Base-by-base conservation (phyloP, 2,329 filamentous ascomycete species). In the Clonostachys rosea region DNA sequence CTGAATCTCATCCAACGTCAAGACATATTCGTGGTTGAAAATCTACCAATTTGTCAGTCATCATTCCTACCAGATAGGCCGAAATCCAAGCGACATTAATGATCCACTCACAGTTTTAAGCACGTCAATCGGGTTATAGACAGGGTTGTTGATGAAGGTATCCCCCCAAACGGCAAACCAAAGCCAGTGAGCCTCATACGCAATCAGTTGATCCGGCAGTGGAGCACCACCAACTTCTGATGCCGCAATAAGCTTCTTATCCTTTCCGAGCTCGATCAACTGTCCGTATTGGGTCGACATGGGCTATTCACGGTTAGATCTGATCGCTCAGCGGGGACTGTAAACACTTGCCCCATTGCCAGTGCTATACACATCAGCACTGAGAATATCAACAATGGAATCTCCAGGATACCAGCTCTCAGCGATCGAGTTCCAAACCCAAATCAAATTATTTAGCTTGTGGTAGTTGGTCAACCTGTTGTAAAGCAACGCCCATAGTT, bases 371-470 rank as follows among this genome's bases (percentile, higher is more conserved):
- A 68, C 67, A 51, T 76, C 73, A 1, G 71, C 69, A 39, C 63
- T 66, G 1, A 76, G 59, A 10, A 76, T 68, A 53, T 76, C 73
- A 1, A 76, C 70, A 4, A 65, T 65, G 5, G 60, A 61, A 46
- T 67, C 64, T 1, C 73, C 73, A 0, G 73, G 73, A 49, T 77
- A 76, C 74, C 74, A 77, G 14, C 61, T 64, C 2, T 62, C 54
- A 4, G 54, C 53, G 0, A 76, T 59, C 0, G 69, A 73, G 55
- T 77, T 77, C 73, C 73, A 76, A 7, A 73, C 59, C 74, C 74
- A 77, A 42, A 77, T 57, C 10, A 77, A 52, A 53, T 77, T 77
- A 52, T 72, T 67, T n/a, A 77, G 52, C 3, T 56, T 52, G 54
- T 76, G 74, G 43, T 70, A 52, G 35, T 64, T 64, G 0, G 70